These are phyloP conservation scores for Leersia perrieri DNA, from an alignment of 176 grass and related monocot species.

Conservation along the genomic window DNA sequence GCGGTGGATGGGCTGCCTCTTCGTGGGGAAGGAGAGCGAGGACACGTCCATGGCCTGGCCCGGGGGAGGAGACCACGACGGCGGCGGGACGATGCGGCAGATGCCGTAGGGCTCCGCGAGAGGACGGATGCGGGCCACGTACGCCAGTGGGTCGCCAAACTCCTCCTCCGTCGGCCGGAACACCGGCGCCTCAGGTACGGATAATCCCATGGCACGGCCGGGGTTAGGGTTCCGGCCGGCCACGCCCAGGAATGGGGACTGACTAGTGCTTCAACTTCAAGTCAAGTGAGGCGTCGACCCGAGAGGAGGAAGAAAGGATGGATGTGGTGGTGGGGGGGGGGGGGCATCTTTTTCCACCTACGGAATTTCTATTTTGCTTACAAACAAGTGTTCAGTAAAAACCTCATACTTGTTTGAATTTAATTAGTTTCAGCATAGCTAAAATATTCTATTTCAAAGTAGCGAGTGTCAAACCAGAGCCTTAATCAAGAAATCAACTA, in stretches of 20 bases:
- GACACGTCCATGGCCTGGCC: slow-evolving; percentile 50
- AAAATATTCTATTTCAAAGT: too few species aligned
- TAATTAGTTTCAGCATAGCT: too few species aligned
- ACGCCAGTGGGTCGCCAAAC: slow-evolving; percentile 74
- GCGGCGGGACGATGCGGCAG: slow-evolving; percentile 85
- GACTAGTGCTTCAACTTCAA: too few species aligned
- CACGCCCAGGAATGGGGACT: neutral
- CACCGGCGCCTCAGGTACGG: slow-evolving; percentile 56
- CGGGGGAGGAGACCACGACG: slow-evolving; percentile 64
- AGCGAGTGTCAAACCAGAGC: too few species aligned
- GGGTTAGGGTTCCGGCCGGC: slow-evolving; percentile 29
- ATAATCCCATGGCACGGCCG: slow-evolving; percentile 12
- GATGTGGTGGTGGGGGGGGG: too few species aligned
- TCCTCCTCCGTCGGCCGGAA: slow-evolving; percentile 85
- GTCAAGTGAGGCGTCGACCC: neutral
- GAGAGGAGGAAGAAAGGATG: neutral
- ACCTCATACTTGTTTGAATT: too few species aligned
- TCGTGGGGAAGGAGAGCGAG: slow-evolving; percentile 65
- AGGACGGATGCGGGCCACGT: slow-evolving; percentile 59
- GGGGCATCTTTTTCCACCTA: too few species aligned
- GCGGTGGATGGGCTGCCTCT: slow-evolving; percentile 78
- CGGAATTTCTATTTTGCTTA: too few species aligned
- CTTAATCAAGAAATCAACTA: too few species aligned
- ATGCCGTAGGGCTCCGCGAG: slow-evolving; percentile 81
- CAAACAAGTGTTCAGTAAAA: too few species aligned